Evolutionary conservation across 768 basidiomycete genomes (phyloP).

Genomic region (Mycena capillaripes): DNA sequence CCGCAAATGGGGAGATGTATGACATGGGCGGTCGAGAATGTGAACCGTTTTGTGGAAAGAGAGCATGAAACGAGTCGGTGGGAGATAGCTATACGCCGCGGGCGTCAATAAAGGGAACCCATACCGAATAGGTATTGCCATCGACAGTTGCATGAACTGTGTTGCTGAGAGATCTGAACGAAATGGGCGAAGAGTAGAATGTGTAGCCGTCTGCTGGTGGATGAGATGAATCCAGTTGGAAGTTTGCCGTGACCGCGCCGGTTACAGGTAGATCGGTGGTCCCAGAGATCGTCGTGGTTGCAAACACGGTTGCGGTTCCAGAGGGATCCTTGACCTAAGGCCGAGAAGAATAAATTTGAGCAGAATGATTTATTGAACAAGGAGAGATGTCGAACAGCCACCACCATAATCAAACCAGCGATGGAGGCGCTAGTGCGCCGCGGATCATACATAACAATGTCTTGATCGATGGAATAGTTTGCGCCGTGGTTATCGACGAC

Average conservation of each 20-base stretch:
- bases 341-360: not conserved
- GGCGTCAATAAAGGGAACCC: not conserved
- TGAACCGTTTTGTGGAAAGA: no score
- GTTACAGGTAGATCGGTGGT: not conserved
- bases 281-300: not conserved
- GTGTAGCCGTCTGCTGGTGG: not conserved
- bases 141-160: not conserved
- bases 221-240: not conserved
- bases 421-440: not conserved
- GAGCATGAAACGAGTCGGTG: no score
- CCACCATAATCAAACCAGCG: not conserved
- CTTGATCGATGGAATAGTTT: not conserved
- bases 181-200: not conserved
- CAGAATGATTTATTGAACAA: not conserved
- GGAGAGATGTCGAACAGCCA: not conserved
- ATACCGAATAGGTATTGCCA: not conserved
- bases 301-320: not conserved
- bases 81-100: not conserved
- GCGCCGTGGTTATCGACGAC: not conserved
- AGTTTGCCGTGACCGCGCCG: not conserved
- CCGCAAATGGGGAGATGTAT: no score
- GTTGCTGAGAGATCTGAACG: not conserved
- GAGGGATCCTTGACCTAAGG: not conserved
- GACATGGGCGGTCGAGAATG: no score
- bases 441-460: not conserved